Evolutionary conservation across 1,139 yeast species (phyloP).

Genomic region (Suhomyces terraborum): DNA sequence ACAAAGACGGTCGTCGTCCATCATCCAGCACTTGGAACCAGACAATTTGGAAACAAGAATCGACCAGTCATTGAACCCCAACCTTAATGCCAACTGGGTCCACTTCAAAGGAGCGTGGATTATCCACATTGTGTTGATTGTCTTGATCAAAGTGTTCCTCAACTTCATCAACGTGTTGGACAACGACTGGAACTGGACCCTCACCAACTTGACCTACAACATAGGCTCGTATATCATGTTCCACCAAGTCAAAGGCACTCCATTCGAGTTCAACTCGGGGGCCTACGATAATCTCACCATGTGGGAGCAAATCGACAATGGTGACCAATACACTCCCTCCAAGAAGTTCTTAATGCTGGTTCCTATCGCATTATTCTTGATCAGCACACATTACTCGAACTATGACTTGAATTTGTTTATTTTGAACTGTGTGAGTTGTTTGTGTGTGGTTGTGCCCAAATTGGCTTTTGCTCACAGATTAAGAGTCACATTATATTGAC

Average conservation of each 20-base stretch:
- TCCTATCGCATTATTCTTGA: constrained; percentile 82
- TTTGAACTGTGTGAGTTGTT: constrained; percentile 77
- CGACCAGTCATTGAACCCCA: constrained; percentile 87
- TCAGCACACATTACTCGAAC: constrained; percentile 88
- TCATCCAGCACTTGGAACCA: constrained; percentile 86
- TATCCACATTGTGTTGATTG: constrained; percentile 81
- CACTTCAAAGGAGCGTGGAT: constrained; percentile 96
- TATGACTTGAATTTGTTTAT: constrained; percentile 80
- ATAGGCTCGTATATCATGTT: constrained; percentile 94
- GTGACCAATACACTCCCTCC: constrained; percentile 95
- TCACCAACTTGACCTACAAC: constrained; percentile 87
- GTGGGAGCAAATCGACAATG: constrained; percentile 99
- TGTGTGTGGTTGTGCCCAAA: constrained; percentile 84
- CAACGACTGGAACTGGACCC: constrained; percentile 89
- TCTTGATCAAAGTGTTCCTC: constrained; percentile 70
- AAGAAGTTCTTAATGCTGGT: constrained; percentile 90
- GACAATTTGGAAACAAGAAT: constrained; percentile 90
- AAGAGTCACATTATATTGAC: constrained; percentile 58
- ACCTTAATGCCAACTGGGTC: constrained; percentile 95
- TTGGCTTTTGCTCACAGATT: constrained; percentile 79
- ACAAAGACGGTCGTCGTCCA: constrained; percentile 50
- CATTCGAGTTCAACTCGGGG: constrained; percentile 94
- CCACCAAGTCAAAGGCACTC: constrained; percentile 94
- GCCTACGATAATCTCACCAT: constrained; percentile 94
- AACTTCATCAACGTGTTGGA: constrained; percentile 71